phyloP scores from a whole-genome alignment of 2,329 filamentous ascomycete genomes.

The Verticillium nubilum region DNA sequence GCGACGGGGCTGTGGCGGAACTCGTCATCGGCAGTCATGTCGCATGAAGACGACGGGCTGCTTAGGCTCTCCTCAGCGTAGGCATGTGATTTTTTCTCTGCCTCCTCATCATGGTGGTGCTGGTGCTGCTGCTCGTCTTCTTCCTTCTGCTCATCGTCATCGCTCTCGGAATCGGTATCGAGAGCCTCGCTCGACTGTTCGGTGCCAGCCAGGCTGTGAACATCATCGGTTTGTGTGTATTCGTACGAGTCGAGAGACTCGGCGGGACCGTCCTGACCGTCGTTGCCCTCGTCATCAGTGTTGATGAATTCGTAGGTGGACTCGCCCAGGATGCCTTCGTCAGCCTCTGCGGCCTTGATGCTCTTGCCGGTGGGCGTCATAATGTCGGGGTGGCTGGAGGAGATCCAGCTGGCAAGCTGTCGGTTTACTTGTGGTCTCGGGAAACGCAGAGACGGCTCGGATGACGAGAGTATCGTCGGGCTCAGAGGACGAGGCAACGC shows the following conservation, averaged over 20 bases:
- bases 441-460: constrained; percentile 49
- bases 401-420: constrained; percentile 54
- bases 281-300: constrained; percentile 49
- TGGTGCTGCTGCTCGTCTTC: not conserved
- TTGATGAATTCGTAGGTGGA: constrained; percentile 53
- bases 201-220: constrained; percentile 45
- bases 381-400: constrained; percentile 51
- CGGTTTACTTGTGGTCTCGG: constrained; percentile 50
- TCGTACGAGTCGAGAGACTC: constrained; percentile 47
- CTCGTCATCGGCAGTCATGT: constrained; percentile 14
- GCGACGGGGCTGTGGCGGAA: constrained; percentile 7
- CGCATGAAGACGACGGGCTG: constrained; percentile 27
- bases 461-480: constrained; percentile 24
- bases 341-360: constrained; percentile 34
- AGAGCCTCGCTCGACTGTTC: constrained; percentile 39
- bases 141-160: constrained; percentile 1
- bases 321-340: constrained; percentile 47
- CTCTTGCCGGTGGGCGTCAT: constrained; percentile 37
- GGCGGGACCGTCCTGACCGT: constrained; percentile 36
- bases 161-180: constrained; percentile 8
- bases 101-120: constrained; percentile 25
- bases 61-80: constrained; percentile 44
- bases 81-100: constrained; percentile 18
- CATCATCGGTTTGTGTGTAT: constrained; percentile 42
- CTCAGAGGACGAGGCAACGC: not conserved